phyloP scores from a whole-genome alignment of 768 basidiomycete genomes.

The Lactarius sp. region DNA sequence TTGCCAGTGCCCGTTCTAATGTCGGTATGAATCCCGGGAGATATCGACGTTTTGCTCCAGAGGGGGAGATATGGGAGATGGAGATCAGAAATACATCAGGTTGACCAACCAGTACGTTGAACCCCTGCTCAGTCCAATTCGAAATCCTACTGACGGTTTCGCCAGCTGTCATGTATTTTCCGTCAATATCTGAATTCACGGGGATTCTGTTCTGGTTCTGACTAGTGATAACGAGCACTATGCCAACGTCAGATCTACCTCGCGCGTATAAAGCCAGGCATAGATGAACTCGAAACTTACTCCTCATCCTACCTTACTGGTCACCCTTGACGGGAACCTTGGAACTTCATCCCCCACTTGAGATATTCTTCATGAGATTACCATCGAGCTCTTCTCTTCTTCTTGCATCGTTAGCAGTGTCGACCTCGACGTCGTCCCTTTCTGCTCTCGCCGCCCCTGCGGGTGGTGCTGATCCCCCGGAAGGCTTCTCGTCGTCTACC shows the following conservation, averaged over 20 bases:
- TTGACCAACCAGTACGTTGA: constrained; percentile 16
- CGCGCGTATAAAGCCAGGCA: neutral
- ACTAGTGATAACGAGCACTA: neutral
- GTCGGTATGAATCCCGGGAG: constrained; percentile 29
- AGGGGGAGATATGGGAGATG: constrained; percentile 62
- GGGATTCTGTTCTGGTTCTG: neutral
- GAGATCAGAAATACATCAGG: constrained; percentile 36
- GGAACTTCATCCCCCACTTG: constrained; percentile 8
- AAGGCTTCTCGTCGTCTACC: neutral
- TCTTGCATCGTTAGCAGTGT: constrained; percentile 31
- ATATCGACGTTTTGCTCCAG: constrained; percentile 39
- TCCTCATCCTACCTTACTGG: constrained; percentile 19
- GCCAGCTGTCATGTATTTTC: neutral
- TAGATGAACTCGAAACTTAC: neutral
- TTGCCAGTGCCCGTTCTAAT: constrained; percentile 38
- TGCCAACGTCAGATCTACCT: neutral
- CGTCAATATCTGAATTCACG: constrained; percentile 3
- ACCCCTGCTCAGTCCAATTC: constrained; percentile 4
- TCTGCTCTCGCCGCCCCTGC: constrained; percentile 32
- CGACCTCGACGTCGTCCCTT: constrained; percentile 31
- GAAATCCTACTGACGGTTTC: neutral
- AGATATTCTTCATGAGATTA: constrained; percentile 30
- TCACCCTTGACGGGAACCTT: constrained; percentile 19
- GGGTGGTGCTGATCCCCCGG: neutral
- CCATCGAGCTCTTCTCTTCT: constrained; percentile 34